Evolutionary conservation across 257 asterid genomes (phyloP), one percentile per base, ranked within the genome.

Genomic region (Scutellaria baicalensis): DNA sequence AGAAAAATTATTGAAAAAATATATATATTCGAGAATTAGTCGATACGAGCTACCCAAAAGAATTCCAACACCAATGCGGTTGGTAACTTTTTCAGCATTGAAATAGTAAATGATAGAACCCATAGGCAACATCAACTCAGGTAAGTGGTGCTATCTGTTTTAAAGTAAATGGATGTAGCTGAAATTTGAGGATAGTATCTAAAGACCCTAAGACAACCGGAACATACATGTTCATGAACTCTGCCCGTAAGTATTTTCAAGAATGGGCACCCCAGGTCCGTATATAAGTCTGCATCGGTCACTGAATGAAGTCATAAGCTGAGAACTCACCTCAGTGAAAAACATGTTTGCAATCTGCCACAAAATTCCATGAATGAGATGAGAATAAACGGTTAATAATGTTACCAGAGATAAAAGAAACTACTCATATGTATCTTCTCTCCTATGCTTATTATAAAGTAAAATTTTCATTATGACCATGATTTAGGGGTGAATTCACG

Each of bases 301-400:
- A 43, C 77, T 73, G 79, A 93, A 91, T 23, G 99, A 93, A 59
- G 82, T 76, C 31, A 89, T 96, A 60, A 93, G 84, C 57, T 92
- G 88, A 82, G 96, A 87, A 43, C 83, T 96, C 82, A 93, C 99
- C 81, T 93, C 99, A 83, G 83, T 84, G 76, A 89, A 91, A 88
- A 91, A 93, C 96, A 87, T 76, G 77, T 85, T 86, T 63, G 97
- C 95, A 74, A 93, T 79, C 97, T 93, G 95, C 64, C 59, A 63
- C 27, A 50, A 21, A 70, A 51, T 14, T 2, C 16, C 70, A 57
- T 18, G 27, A 60, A 47, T 48, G 44, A n/a, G n/a, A n/a, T n/a
- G n/a, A 35, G 8, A 49, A 16, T 16, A 59, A 17, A 58, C 52
- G 33, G 17, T 62, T 16, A 36, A n/a, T 16, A 36, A 63, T 3